phyloP scores from a whole-genome alignment of 192 early-diverging fungal species.

The Phlyctochytrium bullatum region DNA sequence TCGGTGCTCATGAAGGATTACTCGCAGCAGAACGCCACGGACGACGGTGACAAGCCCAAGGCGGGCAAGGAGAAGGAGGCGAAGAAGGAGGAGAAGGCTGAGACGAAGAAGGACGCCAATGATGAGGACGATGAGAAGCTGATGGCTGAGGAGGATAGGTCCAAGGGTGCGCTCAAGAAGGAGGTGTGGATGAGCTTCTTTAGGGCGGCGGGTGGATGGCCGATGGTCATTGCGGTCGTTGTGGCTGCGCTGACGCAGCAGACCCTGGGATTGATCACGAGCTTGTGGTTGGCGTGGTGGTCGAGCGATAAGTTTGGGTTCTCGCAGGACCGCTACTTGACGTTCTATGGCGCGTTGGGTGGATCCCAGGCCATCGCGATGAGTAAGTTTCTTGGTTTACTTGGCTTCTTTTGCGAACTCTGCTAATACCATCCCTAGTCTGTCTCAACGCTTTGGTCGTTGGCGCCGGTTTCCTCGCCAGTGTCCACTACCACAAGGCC shows the following conservation, averaged over 20 bases:
- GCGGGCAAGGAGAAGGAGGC: constrained; percentile 43
- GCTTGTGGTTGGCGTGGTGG: constrained; percentile 29
- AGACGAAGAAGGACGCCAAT: background rate
- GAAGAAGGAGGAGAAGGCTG: background rate
- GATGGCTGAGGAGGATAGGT: constrained; percentile 13
- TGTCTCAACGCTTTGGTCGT: constrained; percentile 28
- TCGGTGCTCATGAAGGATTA: constrained; percentile 48
- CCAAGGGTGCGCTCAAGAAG: constrained; percentile 9
- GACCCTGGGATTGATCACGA: constrained; percentile 8
- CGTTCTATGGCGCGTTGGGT: constrained; percentile 17
- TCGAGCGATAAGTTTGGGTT: constrained; percentile 11
- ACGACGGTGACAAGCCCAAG: constrained; percentile 29
- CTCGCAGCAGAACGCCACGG: background rate
- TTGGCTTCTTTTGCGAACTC: constrained; percentile 54
- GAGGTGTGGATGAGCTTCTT: constrained; percentile 4
- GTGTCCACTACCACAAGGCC: constrained; percentile 44
- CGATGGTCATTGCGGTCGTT: constrained; percentile 8
- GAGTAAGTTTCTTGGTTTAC: constrained; percentile 45
- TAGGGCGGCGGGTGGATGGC: constrained; percentile 14
- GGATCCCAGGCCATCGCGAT: constrained; percentile 31
- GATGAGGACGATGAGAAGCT: constrained; percentile 11
- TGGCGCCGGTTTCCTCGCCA: constrained; percentile 32
- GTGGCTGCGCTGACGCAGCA: constrained; percentile 5
- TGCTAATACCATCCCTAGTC: constrained; percentile 43
- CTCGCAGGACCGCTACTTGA: constrained; percentile 1